A percentile compares a stretch with the other conserved stretches of the same genome.
Evolutionary conservation across 768 basidiomycete species (phyloP).

Genomic region (Daedaleopsis nitida): DNA sequence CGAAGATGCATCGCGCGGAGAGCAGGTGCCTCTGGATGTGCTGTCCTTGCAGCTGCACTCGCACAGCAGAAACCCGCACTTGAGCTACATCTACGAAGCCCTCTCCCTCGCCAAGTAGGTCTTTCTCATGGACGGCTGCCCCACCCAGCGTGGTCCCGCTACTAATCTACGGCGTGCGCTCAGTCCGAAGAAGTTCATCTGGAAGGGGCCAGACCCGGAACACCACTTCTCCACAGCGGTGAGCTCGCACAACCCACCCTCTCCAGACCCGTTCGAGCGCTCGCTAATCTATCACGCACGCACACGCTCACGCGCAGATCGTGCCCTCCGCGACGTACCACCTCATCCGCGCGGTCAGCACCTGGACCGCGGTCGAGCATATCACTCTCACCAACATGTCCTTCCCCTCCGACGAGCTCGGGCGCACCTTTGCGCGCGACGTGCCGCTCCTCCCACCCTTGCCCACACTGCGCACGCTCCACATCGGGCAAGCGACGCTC

Average conservation of each 20-base stretch:
- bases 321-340: slow-evolving; percentile 41
- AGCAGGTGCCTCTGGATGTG: slow-evolving; percentile 29
- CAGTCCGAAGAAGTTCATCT: slow-evolving; percentile 51
- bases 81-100: slow-evolving; percentile 35
- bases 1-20: not conserved
- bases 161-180: not conserved
- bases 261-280: not conserved
- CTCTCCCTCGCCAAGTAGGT: slow-evolving; percentile 41
- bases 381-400: slow-evolving; percentile 51
- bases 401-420: slow-evolving; percentile 34
- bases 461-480: slow-evolving; percentile 43
- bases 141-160: not conserved
- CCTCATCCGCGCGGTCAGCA: slow-evolving; percentile 42
- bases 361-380: slow-evolving; percentile 46
- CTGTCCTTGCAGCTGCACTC: slow-evolving; percentile 44
- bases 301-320: slow-evolving; percentile 34
- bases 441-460: slow-evolving; percentile 37
- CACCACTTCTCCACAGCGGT: slow-evolving; percentile 68
- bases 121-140: not conserved
- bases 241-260: slow-evolving; percentile 24
- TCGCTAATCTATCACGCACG: not conserved
- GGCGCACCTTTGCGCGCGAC: slow-evolving; percentile 18
- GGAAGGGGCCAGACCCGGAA: slow-evolving; percentile 63
- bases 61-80: slow-evolving; percentile 33
- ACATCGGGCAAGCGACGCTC: slow-evolving; percentile 53